These are phyloP conservation scores for Thielaviopsis ethacetica DNA, from an alignment of 2,329 filamentous ascomycete genomes.

Conservation along the genomic window DNA sequence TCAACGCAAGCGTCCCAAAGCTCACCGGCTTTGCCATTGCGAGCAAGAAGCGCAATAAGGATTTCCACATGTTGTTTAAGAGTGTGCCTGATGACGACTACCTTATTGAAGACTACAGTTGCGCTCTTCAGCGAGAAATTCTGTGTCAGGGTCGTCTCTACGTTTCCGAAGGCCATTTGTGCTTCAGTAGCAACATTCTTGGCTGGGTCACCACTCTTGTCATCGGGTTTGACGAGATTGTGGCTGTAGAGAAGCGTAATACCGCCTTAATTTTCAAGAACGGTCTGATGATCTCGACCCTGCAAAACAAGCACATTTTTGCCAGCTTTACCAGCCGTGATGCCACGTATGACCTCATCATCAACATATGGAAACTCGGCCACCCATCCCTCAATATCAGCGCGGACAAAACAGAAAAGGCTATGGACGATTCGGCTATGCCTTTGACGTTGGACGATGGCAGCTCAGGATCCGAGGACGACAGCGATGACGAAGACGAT, in stretches of 20 bases:
- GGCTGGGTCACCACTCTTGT: constrained; percentile 96
- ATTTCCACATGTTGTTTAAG: constrained; percentile 86
- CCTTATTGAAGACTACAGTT: constrained; percentile 96
- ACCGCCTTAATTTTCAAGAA: constrained; percentile 95
- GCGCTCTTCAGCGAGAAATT: constrained; percentile 88
- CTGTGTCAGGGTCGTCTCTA: constrained; percentile 86
- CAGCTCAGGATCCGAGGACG: constrained; percentile 43
- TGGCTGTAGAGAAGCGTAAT: constrained; percentile 91
- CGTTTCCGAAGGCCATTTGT: constrained; percentile 91
- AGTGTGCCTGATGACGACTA: constrained; percentile 97
- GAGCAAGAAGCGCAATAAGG: constrained; percentile 86
- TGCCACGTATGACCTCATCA: constrained; percentile 89
- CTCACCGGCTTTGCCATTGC: constrained; percentile 92
- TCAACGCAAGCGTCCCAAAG: constrained; percentile 51
- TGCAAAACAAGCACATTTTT: constrained; percentile 91
- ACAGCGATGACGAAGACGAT: constrained; percentile 47
- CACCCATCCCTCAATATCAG: constrained; percentile 86
- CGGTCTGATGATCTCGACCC: constrained; percentile 86
- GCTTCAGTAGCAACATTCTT: constrained; percentile 97
- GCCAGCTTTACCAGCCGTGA: constrained; percentile 89
- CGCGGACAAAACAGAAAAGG: constrained; percentile 83
- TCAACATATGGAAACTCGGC: constrained; percentile 96
- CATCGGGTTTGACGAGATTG: constrained; percentile 95
- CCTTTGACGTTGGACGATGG: constrained; percentile 25
- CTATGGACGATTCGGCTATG: constrained; percentile 30